phyloP scores from a whole-genome alignment of 2,329 filamentous ascomycete genomes.

The Didymella pinodella region DNA sequence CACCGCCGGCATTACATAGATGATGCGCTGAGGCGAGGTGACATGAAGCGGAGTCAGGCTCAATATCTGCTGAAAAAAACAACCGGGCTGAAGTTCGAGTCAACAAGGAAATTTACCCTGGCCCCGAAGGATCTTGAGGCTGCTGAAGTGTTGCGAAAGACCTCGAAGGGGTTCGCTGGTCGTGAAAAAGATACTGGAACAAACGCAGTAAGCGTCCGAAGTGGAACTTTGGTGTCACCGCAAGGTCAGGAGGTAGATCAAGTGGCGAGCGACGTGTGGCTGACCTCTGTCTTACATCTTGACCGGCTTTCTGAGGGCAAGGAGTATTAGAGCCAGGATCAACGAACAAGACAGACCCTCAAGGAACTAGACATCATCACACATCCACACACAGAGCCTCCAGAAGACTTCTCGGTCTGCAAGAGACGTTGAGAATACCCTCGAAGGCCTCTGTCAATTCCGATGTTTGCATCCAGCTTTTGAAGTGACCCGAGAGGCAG shows the following conservation, averaged over 20 bases:
- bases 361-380: too few relatives aligned
- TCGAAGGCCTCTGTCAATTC: too few relatives aligned
- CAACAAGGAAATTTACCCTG: background rate
- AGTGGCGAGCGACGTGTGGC: background rate
- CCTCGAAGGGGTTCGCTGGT: too few relatives aligned
- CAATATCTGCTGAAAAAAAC: background rate
- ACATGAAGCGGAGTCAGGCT: background rate
- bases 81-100: background rate
- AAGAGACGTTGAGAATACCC: too few relatives aligned
- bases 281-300: background rate
- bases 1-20: background rate
- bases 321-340: background rate
- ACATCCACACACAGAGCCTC: too few relatives aligned
- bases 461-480: too few relatives aligned
- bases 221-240: background rate
- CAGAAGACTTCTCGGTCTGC: too few relatives aligned
- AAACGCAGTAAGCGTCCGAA: background rate
- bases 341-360: background rate
- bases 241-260: background rate
- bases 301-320: background rate
- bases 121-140: background rate
- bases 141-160: background rate
- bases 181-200: background rate
- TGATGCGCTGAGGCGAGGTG: background rate
- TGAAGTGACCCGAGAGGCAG: background rate